Evolutionary conservation across 306 rosid species (phyloP).

Genomic region (Quercus wislizeni): DNA sequence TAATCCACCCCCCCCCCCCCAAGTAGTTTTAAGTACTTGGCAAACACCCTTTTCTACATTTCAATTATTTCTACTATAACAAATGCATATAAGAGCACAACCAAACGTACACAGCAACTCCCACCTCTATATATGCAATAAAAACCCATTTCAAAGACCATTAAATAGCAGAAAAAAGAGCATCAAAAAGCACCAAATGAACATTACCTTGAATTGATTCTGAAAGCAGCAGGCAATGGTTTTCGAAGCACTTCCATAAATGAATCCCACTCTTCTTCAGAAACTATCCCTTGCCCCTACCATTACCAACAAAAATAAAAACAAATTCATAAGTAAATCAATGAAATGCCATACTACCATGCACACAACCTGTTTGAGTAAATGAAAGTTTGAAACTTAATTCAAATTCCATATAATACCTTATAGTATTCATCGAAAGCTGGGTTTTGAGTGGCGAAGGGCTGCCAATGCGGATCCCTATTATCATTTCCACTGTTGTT

Average conservation of each 20-base stretch:
- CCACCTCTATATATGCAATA: not conserved
- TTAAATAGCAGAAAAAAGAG: not conserved
- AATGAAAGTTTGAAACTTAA: too few species aligned
- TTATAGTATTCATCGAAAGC: constrained; percentile 73
- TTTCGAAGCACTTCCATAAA: constrained; percentile 75
- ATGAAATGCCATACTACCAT: not conserved
- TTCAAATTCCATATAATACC: constrained; percentile 22
- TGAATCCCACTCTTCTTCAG: constrained; percentile 62
- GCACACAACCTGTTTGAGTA: not conserved
- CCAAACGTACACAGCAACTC: not conserved
- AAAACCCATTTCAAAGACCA: not conserved
- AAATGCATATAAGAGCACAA: not conserved
- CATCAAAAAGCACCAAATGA: not conserved
- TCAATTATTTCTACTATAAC: not conserved
- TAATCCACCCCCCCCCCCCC: not conserved
- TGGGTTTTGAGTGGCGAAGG: constrained; percentile 62
- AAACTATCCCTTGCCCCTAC: constrained; percentile 64
- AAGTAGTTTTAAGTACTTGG: not conserved
- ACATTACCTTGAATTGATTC: constrained; percentile 82
- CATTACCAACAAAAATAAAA: not conserved
- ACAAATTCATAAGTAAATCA: not conserved
- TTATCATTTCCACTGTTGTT: constrained; percentile 4
- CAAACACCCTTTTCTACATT: not conserved
- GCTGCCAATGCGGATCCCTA: constrained; percentile 52
- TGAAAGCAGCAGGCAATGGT: constrained; percentile 82